Conservation (phyloP, 345 rosid genomes). For the Populus pruinosa region DNA sequence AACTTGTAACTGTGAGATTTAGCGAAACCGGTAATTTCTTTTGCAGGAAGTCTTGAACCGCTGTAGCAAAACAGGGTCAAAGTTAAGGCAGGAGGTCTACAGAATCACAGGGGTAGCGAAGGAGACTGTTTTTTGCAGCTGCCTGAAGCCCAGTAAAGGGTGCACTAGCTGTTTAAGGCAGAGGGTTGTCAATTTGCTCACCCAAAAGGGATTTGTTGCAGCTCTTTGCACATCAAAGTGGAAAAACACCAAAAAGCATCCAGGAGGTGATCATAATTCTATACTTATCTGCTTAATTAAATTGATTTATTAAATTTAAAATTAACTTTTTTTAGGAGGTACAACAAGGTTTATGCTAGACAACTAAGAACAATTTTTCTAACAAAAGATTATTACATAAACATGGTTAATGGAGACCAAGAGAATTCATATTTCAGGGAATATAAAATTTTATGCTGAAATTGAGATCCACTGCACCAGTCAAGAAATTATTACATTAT, state of each 20-base stretch:
- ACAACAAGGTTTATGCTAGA: not conserved
- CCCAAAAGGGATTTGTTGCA: constrained; percentile 31
- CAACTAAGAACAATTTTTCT: not conserved
- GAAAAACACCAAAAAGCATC: constrained; percentile 38
- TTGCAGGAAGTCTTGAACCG: constrained; percentile 43
- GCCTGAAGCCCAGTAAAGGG: constrained; percentile 23
- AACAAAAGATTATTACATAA: too few species aligned
- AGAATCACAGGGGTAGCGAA: constrained; percentile 24
- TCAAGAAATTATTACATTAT: too few species aligned
- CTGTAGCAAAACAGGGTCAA: constrained; percentile 15
- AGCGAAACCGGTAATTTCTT: too few species aligned
- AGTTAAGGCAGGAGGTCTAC: constrained; percentile 33
- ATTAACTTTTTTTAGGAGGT: not conserved
- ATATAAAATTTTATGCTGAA: too few species aligned
- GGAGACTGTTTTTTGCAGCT: constrained; percentile 24
- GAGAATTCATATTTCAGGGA: too few species aligned
- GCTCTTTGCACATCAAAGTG: constrained; percentile 37
- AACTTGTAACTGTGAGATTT: too few species aligned
- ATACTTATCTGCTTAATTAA: not conserved
- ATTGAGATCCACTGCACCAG: too few species aligned
- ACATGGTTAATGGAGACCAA: too few species aligned
- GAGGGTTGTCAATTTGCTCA: constrained; percentile 29
- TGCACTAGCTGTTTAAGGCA: constrained; percentile 36
- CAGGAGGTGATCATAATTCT: constrained; percentile 30
- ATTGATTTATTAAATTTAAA: not conserved